Evolutionary conservation across 768 basidiomycete species (phyloP), one percentile per base, ranked within the genome.

Genomic region (Clathrus columnatus): DNA sequence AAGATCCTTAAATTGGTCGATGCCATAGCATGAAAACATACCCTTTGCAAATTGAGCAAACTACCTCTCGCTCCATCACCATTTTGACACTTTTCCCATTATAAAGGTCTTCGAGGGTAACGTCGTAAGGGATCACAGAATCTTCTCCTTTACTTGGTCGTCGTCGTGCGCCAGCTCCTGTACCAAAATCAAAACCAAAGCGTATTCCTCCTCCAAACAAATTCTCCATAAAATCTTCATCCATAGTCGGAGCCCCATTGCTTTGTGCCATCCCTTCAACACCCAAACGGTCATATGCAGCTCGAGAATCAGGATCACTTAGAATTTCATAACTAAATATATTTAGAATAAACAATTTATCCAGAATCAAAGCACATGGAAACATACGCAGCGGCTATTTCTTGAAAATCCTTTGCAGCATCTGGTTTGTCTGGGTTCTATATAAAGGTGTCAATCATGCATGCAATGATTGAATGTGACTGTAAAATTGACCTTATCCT

Each of bases 61-160:
- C 70, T 7, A 85, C 71, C 65, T 91, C 84, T 63, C 90, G 85
- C 70, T 95, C 92, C 75, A 96, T 81, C 62, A 82, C 88, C 74
- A 97, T 82, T 65, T 84, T 88, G 55, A 93, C 84, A 8, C 78
- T 79, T 69, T 93, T 94, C 27, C 94, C 95, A 55, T 86, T 88
- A 70, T 91, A 97, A 20, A 94, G 72, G 67, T 98, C 94, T 69
- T 96, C 94, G 27, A 98, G 75, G 4, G 88, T 85, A 51, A 95
- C 88, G 41, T 89, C 78, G 66, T 94, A 87, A 3, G 83, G 80
- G 60, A 91, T 82, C 46, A 84, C 73, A 20, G 84, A 80, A 65
- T 93, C 84, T 61, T 86, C 76, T 16, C 85, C 85, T 62, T 80
- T 83, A 14, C 73, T 73, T 60, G 79, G 71, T 60, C 75, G 71